Evolutionary conservation across 1,139 yeast genomes (phyloP).

Genomic region (Zygoascus sp.): DNA sequence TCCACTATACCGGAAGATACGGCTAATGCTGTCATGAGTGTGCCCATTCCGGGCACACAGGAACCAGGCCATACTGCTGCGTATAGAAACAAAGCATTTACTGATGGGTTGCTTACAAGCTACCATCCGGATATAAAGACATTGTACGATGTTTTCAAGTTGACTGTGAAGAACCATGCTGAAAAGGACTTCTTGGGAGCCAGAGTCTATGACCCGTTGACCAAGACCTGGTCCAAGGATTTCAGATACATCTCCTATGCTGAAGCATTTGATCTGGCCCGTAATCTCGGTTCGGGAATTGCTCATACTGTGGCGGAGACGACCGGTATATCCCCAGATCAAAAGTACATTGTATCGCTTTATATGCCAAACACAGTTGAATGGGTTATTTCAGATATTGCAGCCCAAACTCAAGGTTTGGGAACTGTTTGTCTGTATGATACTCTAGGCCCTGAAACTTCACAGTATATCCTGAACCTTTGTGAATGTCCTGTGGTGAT

Average conservation of each 20-base stretch:
- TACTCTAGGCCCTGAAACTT: slow-evolving; percentile 57
- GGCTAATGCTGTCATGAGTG: not conserved
- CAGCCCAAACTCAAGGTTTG: slow-evolving; percentile 48
- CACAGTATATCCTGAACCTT: slow-evolving; percentile 52
- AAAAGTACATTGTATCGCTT: slow-evolving; percentile 48
- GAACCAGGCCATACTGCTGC: slow-evolving; percentile 50
- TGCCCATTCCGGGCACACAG: slow-evolving; percentile 42
- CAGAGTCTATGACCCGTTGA: slow-evolving; percentile 39
- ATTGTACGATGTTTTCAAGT: slow-evolving; percentile 46
- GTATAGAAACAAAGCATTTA: slow-evolving; percentile 45
- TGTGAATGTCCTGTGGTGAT: slow-evolving; percentile 57
- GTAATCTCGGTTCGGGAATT: slow-evolving; percentile 61
- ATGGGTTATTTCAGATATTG: slow-evolving; percentile 58
- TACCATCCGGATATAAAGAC: slow-evolving; percentile 51
- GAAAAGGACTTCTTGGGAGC: slow-evolving; percentile 48
- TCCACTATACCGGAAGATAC: not conserved
- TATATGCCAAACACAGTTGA: slow-evolving; percentile 54
- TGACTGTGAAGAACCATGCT: slow-evolving; percentile 39
- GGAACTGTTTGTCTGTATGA: slow-evolving; percentile 61
- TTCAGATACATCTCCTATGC: slow-evolving; percentile 50
- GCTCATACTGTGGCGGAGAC: slow-evolving; percentile 38
- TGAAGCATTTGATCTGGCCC: slow-evolving; percentile 41
- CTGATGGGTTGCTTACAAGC: slow-evolving; percentile 41
- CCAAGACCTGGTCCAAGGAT: slow-evolving; percentile 39
- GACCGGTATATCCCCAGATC: slow-evolving; percentile 24